Evolutionary conservation across 2,329 filamentous ascomycete species (phyloP).

Genomic region (Grosmannia serpens): DNA sequence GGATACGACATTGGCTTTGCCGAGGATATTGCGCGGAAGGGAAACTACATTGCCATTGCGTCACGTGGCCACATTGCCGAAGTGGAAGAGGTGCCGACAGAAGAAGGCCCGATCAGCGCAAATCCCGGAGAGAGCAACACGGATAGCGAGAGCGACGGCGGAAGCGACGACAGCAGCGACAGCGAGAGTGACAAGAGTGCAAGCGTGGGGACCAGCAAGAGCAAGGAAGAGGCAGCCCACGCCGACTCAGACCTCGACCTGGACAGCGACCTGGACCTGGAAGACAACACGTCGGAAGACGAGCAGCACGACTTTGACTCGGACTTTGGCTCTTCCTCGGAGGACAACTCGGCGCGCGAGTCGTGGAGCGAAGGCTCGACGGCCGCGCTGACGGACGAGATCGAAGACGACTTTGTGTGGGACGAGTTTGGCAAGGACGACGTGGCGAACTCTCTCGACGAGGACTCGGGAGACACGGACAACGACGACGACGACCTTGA

Average conservation of each 20-base stretch:
- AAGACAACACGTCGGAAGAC: neutral
- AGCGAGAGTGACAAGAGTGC: neutral
- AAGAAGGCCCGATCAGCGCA: too few species aligned
- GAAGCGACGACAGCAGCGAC: neutral
- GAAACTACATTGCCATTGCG: neutral
- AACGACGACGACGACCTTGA: neutral
- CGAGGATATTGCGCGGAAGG: neutral
- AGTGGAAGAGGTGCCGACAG: neutral
- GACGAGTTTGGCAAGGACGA: neutral
- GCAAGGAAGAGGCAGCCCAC: neutral
- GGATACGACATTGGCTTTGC: neutral
- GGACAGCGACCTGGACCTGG: neutral
- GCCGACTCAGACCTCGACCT: neutral
- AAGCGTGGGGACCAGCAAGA: neutral
- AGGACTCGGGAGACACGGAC: too few species aligned
- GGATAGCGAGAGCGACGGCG: too few species aligned
- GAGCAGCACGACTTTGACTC: neutral
- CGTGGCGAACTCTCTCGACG: neutral
- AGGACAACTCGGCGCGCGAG: neutral
- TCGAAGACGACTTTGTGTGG: conserved; percentile 1
- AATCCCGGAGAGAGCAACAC: neutral
- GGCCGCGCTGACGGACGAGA: neutral
- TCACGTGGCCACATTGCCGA: neutral
- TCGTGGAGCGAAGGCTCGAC: conserved; percentile 1
- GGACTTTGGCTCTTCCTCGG: neutral